Evolutionary conservation across 192 early-diverging fungal species (phyloP), one percentile per base, ranked within the genome.

Genomic region (Backusella morwellensis): DNA sequence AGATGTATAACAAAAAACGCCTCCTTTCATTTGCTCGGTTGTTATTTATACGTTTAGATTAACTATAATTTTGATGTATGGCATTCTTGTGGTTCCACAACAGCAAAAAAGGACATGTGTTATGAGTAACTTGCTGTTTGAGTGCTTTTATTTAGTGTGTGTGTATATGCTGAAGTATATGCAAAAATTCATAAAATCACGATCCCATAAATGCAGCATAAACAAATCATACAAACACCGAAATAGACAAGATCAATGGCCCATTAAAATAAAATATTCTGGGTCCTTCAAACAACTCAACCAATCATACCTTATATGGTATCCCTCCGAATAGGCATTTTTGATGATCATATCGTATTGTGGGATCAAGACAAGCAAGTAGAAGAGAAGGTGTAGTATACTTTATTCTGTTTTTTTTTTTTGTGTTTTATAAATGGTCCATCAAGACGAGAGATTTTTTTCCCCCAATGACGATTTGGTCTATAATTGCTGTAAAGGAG

Each of bases 31-130:
- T 44, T 9, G 11, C 56, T 59, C 9, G 56, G 23, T 59, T 59
- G 3, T 26, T 59, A 59, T 59, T 59, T 59, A 59, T 59, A 59
- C 56, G 56, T 59, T 59, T 59, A 59, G 56, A 2, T 59, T 59
- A 59, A 59, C 56, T 59, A 23, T 26, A 59, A 14, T 14, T 29
- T 29, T 29, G 23, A 63, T 9, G 56, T 29, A 29, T 63, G 56
- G 9, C 8, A 63, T 2, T 3, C 26, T 1, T 29, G 4, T 63
- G 56, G 56, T 63, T 63, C 26, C 56, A 63, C 56, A 12, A 63
- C 56, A 63, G 23, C 23, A 63, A 63, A 44, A 29, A 63, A 63
- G 56, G 56, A 40, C 56, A 63, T 63, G 56, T 63, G 56, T 63
- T 63, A 63, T 63, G 23, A 3, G 56, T 63, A 40, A 40, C 9